Conservation (phyloP, 2,329 filamentous ascomycete species). For the Colletotrichum sp. region DNA sequence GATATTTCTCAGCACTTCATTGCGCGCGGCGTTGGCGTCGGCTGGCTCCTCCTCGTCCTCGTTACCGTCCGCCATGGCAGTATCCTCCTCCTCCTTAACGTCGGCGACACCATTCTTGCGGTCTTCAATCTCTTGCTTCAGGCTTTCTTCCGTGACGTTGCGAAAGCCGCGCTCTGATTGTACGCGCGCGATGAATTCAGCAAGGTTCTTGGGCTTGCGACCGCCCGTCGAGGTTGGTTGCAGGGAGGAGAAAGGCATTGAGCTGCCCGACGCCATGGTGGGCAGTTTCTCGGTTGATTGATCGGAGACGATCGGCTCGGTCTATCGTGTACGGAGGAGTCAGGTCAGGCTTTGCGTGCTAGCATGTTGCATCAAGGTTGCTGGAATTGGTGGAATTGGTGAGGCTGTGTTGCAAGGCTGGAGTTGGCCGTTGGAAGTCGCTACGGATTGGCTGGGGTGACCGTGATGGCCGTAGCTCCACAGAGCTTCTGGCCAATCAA, state of each 20-base stretch:
- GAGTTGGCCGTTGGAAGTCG: background rate
- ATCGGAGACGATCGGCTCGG: background rate
- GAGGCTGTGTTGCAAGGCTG: slow-evolving; percentile 12
- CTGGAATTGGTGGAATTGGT: background rate
- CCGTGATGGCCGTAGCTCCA: slow-evolving; percentile 1
- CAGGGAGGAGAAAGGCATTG: slow-evolving; percentile 56
- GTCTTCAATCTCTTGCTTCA: slow-evolving; percentile 70
- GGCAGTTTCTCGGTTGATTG: background rate
- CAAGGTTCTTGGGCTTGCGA: slow-evolving; percentile 66
- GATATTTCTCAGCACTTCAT: slow-evolving; percentile 63
- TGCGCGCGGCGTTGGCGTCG: slow-evolving; percentile 54
- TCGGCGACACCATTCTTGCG: slow-evolving; percentile 53
- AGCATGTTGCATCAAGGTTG: background rate
- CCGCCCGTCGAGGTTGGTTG: slow-evolving; percentile 66
- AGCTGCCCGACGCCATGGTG: slow-evolving; percentile 25
- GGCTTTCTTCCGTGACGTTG: slow-evolving; percentile 73
- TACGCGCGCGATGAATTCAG: slow-evolving; percentile 79
- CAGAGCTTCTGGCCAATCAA: background rate
- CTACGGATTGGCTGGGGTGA: slow-evolving; percentile 10
- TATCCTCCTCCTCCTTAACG: slow-evolving; percentile 48
- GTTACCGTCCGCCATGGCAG: slow-evolving; percentile 42
- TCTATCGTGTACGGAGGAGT: background rate
- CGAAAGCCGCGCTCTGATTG: slow-evolving; percentile 82
- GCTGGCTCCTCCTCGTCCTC: slow-evolving; percentile 41
- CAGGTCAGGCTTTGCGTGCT: background rate